These are phyloP conservation scores for Triglochin maritima DNA, from an alignment of 106 monocot genomes.

Conservation along the genomic window DNA sequence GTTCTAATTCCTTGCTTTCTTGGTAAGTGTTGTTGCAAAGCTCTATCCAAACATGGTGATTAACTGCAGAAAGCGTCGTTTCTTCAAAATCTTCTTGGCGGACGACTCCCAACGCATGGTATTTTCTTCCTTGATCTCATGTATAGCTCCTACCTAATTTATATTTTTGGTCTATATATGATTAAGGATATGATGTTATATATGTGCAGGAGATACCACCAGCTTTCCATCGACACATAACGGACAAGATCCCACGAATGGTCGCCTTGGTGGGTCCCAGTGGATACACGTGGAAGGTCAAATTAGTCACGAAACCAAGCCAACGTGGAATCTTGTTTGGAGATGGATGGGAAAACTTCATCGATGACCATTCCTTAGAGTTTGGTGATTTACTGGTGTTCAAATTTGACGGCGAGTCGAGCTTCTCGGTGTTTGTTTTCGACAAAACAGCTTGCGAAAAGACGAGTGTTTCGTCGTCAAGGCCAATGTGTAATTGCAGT, in stretches of 20 bases:
- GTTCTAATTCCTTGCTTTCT: too few relatives aligned
- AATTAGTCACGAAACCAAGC: conserved; percentile 9
- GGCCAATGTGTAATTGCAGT: not conserved
- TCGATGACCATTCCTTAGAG: conserved; percentile 29
- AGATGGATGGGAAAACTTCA: conserved; percentile 47
- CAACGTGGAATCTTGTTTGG: conserved; percentile 16
- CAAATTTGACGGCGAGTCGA: conserved; percentile 20
- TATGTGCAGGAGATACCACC: conserved; percentile 29
- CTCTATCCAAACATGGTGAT: too few relatives aligned
- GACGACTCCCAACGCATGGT: too few relatives aligned
- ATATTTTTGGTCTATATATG: too few relatives aligned
- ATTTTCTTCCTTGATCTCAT: too few relatives aligned
- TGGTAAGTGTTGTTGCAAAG: too few relatives aligned
- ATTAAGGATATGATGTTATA: too few relatives aligned
- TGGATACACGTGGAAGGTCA: conserved; percentile 27
- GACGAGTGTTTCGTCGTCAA: conserved; percentile 9
- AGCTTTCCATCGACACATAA: conserved; percentile 30
- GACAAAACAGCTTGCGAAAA: conserved; percentile 34
- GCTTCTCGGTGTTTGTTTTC: conserved; percentile 40
- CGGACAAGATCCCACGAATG: conserved; percentile 6
- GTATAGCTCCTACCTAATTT: too few relatives aligned
- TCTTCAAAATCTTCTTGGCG: too few relatives aligned
- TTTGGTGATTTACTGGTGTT: conserved; percentile 48
- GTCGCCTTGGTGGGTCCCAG: conserved; percentile 41
- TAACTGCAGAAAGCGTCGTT: too few relatives aligned